Conservation (phyloP, 2,329 filamentous ascomycete genomes). For the Verticillium isaacii region DNA sequence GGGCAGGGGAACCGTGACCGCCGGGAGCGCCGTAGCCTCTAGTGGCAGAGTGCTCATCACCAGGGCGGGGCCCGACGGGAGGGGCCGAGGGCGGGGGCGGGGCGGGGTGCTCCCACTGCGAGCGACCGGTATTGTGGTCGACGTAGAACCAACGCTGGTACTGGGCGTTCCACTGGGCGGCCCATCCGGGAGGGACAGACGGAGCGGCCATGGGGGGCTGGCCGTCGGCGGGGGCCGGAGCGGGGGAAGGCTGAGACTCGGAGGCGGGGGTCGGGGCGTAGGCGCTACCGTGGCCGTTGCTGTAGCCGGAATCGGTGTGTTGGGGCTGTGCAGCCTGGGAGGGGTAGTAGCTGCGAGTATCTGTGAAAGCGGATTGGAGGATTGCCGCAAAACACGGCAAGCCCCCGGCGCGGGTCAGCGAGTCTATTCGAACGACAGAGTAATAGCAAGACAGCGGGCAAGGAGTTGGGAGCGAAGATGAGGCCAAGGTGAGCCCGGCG, state of each 20-base stretch:
- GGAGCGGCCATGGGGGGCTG: conserved; percentile 9
- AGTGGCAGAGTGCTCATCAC: conserved; percentile 1
- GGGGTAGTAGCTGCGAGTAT: conserved; percentile 4
- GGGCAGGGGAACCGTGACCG: conserved; percentile 4
- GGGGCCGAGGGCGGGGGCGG: conserved; percentile 18
- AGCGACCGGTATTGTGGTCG: conserved; percentile 54
- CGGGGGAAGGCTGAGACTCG: conserved; percentile 13
- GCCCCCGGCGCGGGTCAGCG: not conserved
- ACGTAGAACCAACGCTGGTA: conserved; percentile 62
- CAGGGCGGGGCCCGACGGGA: conserved; percentile 1
- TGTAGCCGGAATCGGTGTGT: conserved; percentile 3
- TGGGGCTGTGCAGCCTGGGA: conserved; percentile 3
- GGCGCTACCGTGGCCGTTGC: not conserved
- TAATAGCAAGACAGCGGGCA: not conserved
- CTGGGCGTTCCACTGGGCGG: conserved; percentile 56
- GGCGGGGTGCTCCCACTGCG: conserved; percentile 59
- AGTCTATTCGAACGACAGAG: not conserved
- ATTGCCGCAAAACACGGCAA: not conserved
- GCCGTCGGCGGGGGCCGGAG: conserved; percentile 31
- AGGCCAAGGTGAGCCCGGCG: not conserved
- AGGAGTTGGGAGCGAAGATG: not conserved
- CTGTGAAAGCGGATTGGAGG: not conserved
- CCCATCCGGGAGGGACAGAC: conserved; percentile 54
- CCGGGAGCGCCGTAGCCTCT: conserved; percentile 6
- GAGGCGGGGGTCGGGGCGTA: conserved; percentile 20